phyloP scores from a whole-genome alignment of 2,329 filamentous ascomycete genomes.

The Colletotrichum phormii region DNA sequence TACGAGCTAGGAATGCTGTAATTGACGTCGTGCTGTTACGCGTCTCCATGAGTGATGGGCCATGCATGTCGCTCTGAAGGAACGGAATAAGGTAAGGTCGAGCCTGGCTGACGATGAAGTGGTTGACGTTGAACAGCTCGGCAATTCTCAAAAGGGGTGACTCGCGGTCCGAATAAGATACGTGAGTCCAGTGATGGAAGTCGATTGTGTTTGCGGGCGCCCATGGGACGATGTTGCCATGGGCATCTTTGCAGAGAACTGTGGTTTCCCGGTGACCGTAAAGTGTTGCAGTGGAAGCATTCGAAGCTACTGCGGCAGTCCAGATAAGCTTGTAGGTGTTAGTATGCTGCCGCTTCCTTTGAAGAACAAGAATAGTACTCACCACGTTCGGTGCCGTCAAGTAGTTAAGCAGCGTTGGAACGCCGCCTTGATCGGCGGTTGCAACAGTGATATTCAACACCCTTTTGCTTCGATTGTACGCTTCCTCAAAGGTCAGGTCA shows the following conservation, averaged over 20 bases:
- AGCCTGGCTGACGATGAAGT: constrained; percentile 94
- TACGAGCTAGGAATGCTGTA: constrained; percentile 70
- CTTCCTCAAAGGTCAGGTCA: constrained; percentile 92
- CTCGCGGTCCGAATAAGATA: constrained; percentile 73
- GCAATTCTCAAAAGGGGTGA: constrained; percentile 76
- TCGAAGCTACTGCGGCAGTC: constrained; percentile 82
- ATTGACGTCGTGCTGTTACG: constrained; percentile 68
- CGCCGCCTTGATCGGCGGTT: constrained; percentile 77
- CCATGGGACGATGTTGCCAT: constrained; percentile 81
- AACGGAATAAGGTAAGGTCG: constrained; percentile 91
- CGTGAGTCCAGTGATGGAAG: constrained; percentile 76
- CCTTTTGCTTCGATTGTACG: constrained; percentile 85
- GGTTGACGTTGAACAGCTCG: constrained; percentile 91
- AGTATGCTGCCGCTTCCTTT: background rate
- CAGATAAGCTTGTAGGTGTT: constrained; percentile 72
- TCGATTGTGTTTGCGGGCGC: constrained; percentile 69
- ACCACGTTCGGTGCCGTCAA: constrained; percentile 93
- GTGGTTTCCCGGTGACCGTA: constrained; percentile 72
- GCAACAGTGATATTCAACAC: constrained; percentile 93
- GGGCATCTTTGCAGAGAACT: constrained; percentile 82
- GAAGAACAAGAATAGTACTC: constrained; percentile 51
- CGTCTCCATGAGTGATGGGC: constrained; percentile 72
- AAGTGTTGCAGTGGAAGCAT: constrained; percentile 73
- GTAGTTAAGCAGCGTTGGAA: constrained; percentile 90
- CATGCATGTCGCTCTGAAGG: constrained; percentile 82